Conservation (phyloP, 768 basidiomycete genomes). For the Holtermanniella nyarrowii region DNA sequence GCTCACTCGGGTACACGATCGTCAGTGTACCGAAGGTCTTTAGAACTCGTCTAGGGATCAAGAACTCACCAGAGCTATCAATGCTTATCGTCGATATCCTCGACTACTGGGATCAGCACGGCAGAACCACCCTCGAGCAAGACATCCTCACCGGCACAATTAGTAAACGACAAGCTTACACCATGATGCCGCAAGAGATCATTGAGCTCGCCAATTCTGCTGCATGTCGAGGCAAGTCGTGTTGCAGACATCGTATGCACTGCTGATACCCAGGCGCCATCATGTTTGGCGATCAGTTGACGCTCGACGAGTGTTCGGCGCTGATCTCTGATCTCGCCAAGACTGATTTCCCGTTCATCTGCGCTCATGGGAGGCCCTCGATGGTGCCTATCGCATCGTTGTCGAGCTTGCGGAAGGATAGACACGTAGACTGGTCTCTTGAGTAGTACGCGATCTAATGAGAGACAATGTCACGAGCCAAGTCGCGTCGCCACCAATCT, state of each 20-base stretch:
- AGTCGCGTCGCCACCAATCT: too few species aligned
- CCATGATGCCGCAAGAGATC: constrained; percentile 62
- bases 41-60: neutral
- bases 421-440: neutral
- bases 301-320: constrained; percentile 54
- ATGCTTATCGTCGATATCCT: too few species aligned
- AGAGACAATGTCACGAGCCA: neutral
- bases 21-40: neutral
- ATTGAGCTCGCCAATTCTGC: constrained; percentile 84
- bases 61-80: neutral
- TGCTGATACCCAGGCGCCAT: constrained; percentile 60
- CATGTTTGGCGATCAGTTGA: constrained; percentile 87
- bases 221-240: constrained; percentile 73
- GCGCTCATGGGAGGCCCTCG: constrained; percentile 80
- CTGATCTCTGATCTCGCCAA: constrained; percentile 59
- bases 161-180: neutral
- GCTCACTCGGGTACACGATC: neutral
- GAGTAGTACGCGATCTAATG: neutral
- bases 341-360: constrained; percentile 82
- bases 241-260: neutral
- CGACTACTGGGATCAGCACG: neutral
- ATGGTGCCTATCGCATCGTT: constrained; percentile 45
- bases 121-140: neutral
- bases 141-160: too few species aligned
- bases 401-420: neutral